A percentile compares a stretch with the other conserved stretches of the same genome.
These are phyloP conservation scores for Fagus sylvatica DNA, from an alignment of 306 rosid species.

Conservation along the genomic window DNA sequence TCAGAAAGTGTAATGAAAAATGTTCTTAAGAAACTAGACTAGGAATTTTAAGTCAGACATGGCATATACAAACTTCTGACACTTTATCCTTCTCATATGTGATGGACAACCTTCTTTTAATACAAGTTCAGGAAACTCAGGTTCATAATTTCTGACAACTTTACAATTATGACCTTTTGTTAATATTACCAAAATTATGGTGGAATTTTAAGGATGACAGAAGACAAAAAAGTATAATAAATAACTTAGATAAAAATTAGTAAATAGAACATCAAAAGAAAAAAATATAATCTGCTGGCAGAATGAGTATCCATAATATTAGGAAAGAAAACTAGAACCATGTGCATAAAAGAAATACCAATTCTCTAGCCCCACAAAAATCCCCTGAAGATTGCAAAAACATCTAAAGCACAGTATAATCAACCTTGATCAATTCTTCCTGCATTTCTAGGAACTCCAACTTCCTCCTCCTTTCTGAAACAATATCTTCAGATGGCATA, in stretches of 20 bases:
- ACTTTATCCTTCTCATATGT: neutral
- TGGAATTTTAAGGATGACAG: neutral
- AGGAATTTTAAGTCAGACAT: neutral
- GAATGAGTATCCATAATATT: too few species aligned
- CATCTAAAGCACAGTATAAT: neutral
- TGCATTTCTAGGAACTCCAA: conserved; percentile 92
- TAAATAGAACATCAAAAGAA: neutral
- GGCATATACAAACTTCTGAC: neutral
- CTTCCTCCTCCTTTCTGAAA: conserved; percentile 92
- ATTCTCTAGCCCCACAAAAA: too few species aligned
- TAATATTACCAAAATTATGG: neutral
- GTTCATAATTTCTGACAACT: neutral
- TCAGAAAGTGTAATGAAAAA: neutral
- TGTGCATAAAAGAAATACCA: too few species aligned
- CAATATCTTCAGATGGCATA: conserved; percentile 83
- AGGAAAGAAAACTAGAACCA: too few species aligned
- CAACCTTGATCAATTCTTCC: conserved; percentile 92
- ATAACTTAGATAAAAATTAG: neutral
- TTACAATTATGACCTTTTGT: neutral
- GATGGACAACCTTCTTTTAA: neutral
- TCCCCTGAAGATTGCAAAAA: conserved; percentile 9
- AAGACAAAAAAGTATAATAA: neutral
- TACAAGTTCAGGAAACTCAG: neutral
- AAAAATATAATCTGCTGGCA: too few species aligned
- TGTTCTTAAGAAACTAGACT: neutral